A percentile compares a stretch with the other conserved stretches of the same genome.
Evolutionary conservation across 805 yeast species (phyloP).

Genomic region (Wickerhamomyces pijperi): DNA sequence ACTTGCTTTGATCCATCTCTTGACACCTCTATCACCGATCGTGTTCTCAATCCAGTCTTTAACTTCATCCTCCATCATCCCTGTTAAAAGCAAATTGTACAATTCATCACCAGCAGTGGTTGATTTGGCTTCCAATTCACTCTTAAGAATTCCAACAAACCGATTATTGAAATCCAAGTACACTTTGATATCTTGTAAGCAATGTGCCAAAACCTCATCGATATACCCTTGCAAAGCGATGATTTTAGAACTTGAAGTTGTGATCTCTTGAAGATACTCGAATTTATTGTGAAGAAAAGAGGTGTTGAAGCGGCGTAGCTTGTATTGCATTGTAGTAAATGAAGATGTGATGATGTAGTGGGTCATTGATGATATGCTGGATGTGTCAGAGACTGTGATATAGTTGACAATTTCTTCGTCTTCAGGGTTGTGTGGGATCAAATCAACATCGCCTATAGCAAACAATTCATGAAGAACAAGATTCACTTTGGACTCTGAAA

Average conservation of each 20-base stretch:
- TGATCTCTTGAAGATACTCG: slow-evolving; percentile 9
- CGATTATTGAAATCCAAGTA: slow-evolving; percentile 27
- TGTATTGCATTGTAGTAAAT: slow-evolving; percentile 11
- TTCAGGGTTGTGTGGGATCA: slow-evolving; percentile 5
- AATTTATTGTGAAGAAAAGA: slow-evolving; percentile 3
- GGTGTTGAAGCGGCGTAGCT: slow-evolving; percentile 9
- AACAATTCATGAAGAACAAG: slow-evolving; percentile 24
- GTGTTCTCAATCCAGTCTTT: slow-evolving; percentile 54
- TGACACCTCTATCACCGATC: slow-evolving; percentile 56
- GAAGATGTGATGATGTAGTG: slow-evolving; percentile 15
- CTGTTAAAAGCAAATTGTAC: slow-evolving; percentile 40
- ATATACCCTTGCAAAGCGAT: slow-evolving; percentile 21
- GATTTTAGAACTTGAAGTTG: slow-evolving; percentile 11
- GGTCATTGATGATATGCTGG: too few species aligned
- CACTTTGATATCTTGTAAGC: slow-evolving; percentile 22
- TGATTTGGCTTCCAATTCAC: slow-evolving; percentile 19
- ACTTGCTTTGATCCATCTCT: slow-evolving; percentile 42
- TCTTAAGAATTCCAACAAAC: slow-evolving; percentile 24
- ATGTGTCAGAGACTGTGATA: slow-evolving; percentile 1
- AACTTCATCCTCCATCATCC: slow-evolving; percentile 36
- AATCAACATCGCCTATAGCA: slow-evolving; percentile 14
- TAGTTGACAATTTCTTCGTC: slow-evolving; percentile 13
- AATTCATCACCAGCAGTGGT: slow-evolving; percentile 27
- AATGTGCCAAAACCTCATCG: slow-evolving; percentile 20
- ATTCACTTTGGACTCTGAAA: slow-evolving; percentile 15